phyloP scores from a whole-genome alignment of 306 rosid genomes.

The Lagenaria siceraria region DNA sequence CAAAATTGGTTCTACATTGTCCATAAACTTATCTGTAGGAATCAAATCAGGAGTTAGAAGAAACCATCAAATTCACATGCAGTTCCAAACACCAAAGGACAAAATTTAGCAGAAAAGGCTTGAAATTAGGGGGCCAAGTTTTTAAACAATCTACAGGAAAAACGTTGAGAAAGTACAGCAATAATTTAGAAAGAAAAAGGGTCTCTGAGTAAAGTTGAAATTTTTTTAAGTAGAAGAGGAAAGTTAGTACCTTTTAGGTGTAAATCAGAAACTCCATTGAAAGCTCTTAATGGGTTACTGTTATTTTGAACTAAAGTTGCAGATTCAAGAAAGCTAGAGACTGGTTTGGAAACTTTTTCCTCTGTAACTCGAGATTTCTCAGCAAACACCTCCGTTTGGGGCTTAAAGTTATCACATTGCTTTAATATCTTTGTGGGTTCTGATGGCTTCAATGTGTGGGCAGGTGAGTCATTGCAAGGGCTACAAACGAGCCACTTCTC shows the following conservation, averaged over 20 bases:
- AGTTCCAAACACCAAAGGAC: background rate
- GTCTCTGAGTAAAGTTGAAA: background rate
- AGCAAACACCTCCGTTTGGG: conserved; percentile 39
- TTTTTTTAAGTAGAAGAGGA: background rate
- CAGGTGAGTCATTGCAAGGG: conserved; percentile 84
- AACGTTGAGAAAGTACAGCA: background rate
- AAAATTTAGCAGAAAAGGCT: background rate
- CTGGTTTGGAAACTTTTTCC: conserved; percentile 46
- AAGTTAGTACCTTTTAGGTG: conserved; percentile 56
- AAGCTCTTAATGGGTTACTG: conserved; percentile 24
- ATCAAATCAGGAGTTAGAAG: conserved; percentile 15
- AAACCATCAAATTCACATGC: background rate
- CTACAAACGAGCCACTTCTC: conserved; percentile 87
- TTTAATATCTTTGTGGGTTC: conserved; percentile 31
- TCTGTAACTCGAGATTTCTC: conserved; percentile 54
- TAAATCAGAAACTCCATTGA: conserved; percentile 45
- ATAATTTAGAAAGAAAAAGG: background rate
- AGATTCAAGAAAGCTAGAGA: conserved; percentile 34
- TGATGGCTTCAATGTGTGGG: conserved; percentile 38
- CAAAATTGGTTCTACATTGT: conserved; percentile 37
- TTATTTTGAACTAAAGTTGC: conserved; percentile 34
- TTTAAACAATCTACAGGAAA: background rate
- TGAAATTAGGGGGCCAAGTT: no score
- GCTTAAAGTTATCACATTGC: conserved; percentile 40
- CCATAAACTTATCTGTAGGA: conserved; percentile 75